Evolutionary conservation across 2,329 filamentous ascomycete genomes (phyloP).

Genomic region (Cryphonectria parasitica): DNA sequence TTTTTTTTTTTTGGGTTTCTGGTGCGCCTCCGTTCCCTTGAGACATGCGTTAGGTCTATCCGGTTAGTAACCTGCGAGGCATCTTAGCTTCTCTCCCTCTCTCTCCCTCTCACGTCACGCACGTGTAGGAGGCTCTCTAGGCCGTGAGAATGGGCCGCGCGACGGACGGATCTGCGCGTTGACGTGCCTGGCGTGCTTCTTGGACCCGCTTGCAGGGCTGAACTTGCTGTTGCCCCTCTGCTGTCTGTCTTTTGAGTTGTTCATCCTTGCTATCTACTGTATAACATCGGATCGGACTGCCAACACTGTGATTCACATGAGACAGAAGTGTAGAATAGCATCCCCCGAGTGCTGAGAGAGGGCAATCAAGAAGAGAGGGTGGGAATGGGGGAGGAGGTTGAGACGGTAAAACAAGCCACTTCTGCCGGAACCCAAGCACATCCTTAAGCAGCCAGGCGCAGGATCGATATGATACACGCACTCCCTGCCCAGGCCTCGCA

Average conservation of each 20-base stretch:
- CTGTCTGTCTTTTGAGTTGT: not conserved
- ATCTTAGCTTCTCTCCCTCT: not conserved
- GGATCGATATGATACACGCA: not conserved
- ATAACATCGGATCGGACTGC: not conserved
- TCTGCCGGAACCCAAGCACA: not conserved
- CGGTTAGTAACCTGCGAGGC: not conserved
- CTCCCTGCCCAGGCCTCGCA: not conserved
- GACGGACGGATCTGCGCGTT: not conserved
- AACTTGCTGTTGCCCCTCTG: not conserved
- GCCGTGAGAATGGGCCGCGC: conserved; percentile 5
- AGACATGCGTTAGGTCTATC: not conserved
- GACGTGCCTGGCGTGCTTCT: not conserved
- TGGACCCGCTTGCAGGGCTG: conserved; percentile 7
- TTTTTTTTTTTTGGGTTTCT: not conserved
- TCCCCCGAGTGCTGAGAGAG: not conserved
- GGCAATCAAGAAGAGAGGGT: not conserved
- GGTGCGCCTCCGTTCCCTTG: not conserved
- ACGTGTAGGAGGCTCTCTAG: not conserved
- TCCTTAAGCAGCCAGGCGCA: not conserved
- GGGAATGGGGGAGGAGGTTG: not conserved
- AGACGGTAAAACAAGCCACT: not conserved
- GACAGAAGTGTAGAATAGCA: not conserved
- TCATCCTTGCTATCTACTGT: not conserved
- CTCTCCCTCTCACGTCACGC: not conserved
- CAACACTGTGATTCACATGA: not conserved